These are phyloP conservation scores for Terana coerulea DNA, from an alignment of 768 basidiomycete genomes.

Conservation along the genomic window DNA sequence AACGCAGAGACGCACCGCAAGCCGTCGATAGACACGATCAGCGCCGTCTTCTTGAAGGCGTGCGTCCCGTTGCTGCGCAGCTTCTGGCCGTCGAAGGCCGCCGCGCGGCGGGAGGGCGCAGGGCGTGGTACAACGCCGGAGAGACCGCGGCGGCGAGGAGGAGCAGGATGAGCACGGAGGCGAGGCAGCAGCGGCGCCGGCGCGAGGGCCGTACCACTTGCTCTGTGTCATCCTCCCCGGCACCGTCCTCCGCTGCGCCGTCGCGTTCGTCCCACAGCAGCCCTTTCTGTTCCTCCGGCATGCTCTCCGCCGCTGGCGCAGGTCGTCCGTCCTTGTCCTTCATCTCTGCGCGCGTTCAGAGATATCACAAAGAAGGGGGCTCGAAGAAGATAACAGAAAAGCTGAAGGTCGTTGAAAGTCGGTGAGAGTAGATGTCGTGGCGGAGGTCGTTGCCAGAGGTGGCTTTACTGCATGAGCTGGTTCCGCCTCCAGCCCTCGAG, in stretches of 20 bases:
- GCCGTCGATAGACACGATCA: slow-evolving; percentile 87
- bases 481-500: too few species aligned
- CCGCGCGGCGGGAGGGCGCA: not conserved
- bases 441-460: too few species aligned
- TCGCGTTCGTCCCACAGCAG: slow-evolving; percentile 15
- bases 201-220: not conserved
- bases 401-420: not conserved
- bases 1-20: slow-evolving; percentile 46
- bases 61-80: slow-evolving; percentile 80
- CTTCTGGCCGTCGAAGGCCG: slow-evolving; percentile 35
- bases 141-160: slow-evolving; percentile 10
- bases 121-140: slow-evolving; percentile 1
- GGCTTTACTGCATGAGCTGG: too few species aligned
- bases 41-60: slow-evolving; percentile 72
- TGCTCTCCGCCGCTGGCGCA: not conserved
- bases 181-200: not conserved
- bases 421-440: too few species aligned
- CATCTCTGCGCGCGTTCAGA: too few species aligned
- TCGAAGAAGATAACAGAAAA: too few species aligned
- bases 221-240: not conserved
- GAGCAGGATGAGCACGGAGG: slow-evolving; percentile 5
- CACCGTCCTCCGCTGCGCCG: not conserved
- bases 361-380: too few species aligned
- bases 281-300: slow-evolving; percentile 19
- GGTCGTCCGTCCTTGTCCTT: slow-evolving; percentile 4